These are phyloP conservation scores for Jimgerdemannia lactiflua DNA, from an alignment of 192 early-diverging fungal genomes.

Conservation along the genomic window DNA sequence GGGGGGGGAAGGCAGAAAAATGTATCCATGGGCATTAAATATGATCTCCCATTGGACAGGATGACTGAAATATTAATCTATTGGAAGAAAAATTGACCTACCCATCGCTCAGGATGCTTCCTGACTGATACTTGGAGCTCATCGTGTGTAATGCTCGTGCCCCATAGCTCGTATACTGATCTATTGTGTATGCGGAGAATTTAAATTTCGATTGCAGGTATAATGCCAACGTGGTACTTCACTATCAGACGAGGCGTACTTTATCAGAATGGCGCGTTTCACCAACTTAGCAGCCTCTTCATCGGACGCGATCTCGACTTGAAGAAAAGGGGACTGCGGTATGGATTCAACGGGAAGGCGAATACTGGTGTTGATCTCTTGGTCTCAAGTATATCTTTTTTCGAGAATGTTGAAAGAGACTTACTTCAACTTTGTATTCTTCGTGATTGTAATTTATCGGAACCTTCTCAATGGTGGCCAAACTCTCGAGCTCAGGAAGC, in stretches of 20 bases:
- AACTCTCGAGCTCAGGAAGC: conserved; percentile 79
- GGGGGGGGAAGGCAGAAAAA: neutral
- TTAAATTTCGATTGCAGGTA: neutral
- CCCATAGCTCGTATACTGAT: conserved; percentile 79
- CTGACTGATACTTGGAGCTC: conserved; percentile 59
- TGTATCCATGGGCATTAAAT: no score
- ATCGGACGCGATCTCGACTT: conserved; percentile 65
- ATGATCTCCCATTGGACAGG: no score
- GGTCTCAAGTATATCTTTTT: neutral
- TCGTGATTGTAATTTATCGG: conserved; percentile 55
- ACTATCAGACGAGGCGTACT: conserved; percentile 34
- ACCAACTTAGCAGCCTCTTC: conserved; percentile 73
- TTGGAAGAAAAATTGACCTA: conserved; percentile 9
- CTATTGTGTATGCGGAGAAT: conserved; percentile 28
- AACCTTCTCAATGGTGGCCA: conserved; percentile 77
- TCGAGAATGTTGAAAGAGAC: neutral
- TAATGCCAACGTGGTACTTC: neutral
- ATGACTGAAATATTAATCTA: no score
- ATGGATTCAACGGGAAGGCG: neutral
- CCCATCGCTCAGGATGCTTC: conserved; percentile 56
- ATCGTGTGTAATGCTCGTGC: conserved; percentile 55
- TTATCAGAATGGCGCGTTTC: conserved; percentile 81
- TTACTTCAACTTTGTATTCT: conserved; percentile 61
- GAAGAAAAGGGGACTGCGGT: conserved; percentile 75
- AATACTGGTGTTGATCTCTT: neutral